Conservation (phyloP, 768 basidiomycete species). For the Omphalotus guepiniiformis region DNA sequence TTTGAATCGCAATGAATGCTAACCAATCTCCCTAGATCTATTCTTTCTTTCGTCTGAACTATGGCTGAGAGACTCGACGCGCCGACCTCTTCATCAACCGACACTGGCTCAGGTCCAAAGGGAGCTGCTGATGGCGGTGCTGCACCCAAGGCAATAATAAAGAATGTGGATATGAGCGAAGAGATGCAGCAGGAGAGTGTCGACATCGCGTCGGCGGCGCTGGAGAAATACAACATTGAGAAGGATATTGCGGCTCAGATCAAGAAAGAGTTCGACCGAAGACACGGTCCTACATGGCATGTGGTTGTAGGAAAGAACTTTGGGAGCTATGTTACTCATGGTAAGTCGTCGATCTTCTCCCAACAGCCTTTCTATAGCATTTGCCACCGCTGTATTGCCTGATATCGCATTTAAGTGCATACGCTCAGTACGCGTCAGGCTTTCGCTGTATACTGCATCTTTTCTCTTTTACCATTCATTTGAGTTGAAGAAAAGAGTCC, state of each 20-base stretch:
- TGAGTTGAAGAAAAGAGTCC: no score
- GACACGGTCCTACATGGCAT: conserved; percentile 95
- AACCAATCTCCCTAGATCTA: not conserved
- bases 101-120: conserved; percentile 40
- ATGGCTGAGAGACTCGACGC: conserved; percentile 33
- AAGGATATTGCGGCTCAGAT: conserved; percentile 98
- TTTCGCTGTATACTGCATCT: no score
- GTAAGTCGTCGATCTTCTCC: conserved; percentile 44
- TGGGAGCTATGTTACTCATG: conserved; percentile 97
- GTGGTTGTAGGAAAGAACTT: conserved; percentile 99
- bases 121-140: conserved; percentile 27
- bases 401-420: no score
- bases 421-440: no score
- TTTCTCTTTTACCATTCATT: conserved; percentile 1
- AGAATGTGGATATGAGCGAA: conserved; percentile 95
- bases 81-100: conserved; percentile 52
- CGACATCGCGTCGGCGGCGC: conserved; percentile 78
- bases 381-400: not conserved
- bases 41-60: not conserved
- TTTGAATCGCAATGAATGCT: not conserved
- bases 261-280: conserved; percentile 96
- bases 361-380: conserved; percentile 7
- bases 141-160: conserved; percentile 84
- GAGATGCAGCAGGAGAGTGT: conserved; percentile 96
- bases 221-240: conserved; percentile 92